Conservation (phyloP, 345 rosid genomes). For the Aquilaria sinensis region DNA sequence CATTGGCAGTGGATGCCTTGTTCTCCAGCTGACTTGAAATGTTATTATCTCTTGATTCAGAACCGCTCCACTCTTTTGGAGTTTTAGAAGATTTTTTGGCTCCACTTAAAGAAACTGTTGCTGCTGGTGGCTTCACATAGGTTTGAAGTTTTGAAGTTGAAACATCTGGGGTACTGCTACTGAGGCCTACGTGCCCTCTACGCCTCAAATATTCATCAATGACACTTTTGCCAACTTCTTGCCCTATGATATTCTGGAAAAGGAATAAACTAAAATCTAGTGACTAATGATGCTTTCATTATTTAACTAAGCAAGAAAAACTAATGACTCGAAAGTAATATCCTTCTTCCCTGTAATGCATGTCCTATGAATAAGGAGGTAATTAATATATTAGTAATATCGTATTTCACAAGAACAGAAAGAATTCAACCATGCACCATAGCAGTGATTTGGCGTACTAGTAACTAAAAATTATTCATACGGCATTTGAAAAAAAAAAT, state of each 20-base stretch:
- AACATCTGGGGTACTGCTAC: slow-evolving; percentile 25
- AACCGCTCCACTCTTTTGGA: slow-evolving; percentile 37
- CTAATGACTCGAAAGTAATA: too few species aligned
- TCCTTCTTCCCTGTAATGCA: too few species aligned
- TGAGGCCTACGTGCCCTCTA: slow-evolving; percentile 51
- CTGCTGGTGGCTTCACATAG: slow-evolving; percentile 70
- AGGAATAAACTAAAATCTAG: background rate
- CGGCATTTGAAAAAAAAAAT: too few species aligned
- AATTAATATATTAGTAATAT: too few species aligned
- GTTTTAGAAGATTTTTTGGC: slow-evolving; percentile 43
- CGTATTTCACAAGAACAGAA: too few species aligned
- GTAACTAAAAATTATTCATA: too few species aligned
- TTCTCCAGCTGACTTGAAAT: slow-evolving; percentile 20
- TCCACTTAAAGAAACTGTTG: slow-evolving; percentile 31
- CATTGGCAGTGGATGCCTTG: slow-evolving; percentile 14
- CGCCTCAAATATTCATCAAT: slow-evolving; percentile 66
- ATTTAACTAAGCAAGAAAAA: too few species aligned
- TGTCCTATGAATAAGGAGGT: too few species aligned
- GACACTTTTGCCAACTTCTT: slow-evolving; percentile 60
- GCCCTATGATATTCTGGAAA: slow-evolving; percentile 77
- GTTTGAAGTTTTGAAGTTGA: slow-evolving; percentile 53
- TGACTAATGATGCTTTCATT: too few species aligned
- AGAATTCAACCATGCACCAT: too few species aligned
- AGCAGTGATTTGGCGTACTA: too few species aligned
- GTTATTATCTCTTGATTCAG: slow-evolving; percentile 23